phyloP scores from a whole-genome alignment of 225 moss, liverwort and hornwort genomes.

The Straminergon stramineum region DNA sequence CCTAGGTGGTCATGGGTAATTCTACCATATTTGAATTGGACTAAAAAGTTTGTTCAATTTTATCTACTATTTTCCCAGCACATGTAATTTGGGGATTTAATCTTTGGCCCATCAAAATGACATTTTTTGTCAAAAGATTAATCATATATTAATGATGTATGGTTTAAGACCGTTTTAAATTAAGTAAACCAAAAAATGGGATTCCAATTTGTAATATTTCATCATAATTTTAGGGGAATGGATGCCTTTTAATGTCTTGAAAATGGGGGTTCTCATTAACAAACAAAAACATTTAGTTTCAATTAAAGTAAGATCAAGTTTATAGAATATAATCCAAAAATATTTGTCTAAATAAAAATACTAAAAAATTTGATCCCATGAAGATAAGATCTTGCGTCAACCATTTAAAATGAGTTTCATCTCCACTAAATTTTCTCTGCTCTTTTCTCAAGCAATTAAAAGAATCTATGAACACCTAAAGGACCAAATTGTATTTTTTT shows the following conservation, averaged over 20 bases:
- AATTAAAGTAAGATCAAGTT: background rate
- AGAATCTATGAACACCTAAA: too few relatives aligned
- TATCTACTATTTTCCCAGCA: too few relatives aligned
- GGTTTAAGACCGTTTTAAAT: background rate
- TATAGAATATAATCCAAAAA: background rate
- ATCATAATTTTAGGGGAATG: too few relatives aligned
- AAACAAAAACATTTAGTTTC: background rate
- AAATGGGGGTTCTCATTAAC: background rate
- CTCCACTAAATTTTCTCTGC: background rate
- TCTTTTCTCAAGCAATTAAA: background rate
- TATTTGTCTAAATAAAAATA: background rate
- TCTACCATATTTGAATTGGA: too few relatives aligned
- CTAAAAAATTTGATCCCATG: accelerated
- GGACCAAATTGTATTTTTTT: too few relatives aligned
- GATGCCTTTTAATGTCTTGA: background rate
- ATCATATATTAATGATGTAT: too few relatives aligned
- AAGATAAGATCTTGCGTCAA: background rate
- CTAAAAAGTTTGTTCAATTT: too few relatives aligned
- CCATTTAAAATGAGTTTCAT: background rate
- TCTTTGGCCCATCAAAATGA: too few relatives aligned
- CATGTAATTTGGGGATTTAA: too few relatives aligned
- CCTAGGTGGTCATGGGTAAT: too few relatives aligned
- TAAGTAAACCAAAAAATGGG: background rate
- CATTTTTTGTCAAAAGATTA: too few relatives aligned
- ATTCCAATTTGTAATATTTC: background rate